Percentiles rank a stretch among this genome's conserved stretches.
Conservation (phyloP, 2,329 filamentous ascomycete species). For the Stagonosporopsis chrysanthemi region DNA sequence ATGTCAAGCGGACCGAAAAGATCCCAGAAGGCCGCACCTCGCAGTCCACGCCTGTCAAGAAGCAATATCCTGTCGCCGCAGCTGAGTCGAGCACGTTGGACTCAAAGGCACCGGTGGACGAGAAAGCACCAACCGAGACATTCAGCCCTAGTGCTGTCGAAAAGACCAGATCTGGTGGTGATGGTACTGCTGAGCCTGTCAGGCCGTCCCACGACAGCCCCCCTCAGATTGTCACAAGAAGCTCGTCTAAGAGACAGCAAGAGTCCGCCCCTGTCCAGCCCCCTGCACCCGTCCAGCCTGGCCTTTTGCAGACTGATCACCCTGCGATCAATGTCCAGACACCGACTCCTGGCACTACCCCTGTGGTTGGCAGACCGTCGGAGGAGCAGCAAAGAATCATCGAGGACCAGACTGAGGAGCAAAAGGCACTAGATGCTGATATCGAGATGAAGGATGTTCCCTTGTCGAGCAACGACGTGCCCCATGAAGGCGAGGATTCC, state of each 20-base stretch:
- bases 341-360: constrained; percentile 55
- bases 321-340: constrained; percentile 54
- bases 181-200: constrained; percentile 29
- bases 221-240: constrained; percentile 43
- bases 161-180: constrained; percentile 28
- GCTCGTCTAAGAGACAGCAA: constrained; percentile 43
- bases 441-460: constrained; percentile 71
- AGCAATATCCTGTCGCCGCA: constrained; percentile 49
- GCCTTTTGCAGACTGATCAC: constrained; percentile 41
- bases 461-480: constrained; percentile 60
- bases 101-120: constrained; percentile 55
- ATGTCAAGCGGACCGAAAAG: constrained; percentile 52
- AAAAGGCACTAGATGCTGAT: constrained; percentile 60
- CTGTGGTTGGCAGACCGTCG: constrained; percentile 43
- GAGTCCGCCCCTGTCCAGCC: constrained; percentile 37
- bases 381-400: constrained; percentile 53
- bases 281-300: constrained; percentile 43
- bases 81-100: constrained; percentile 54
- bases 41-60: constrained; percentile 59
- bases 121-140: constrained; percentile 49
- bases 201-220: constrained; percentile 31
- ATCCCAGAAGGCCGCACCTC: constrained; percentile 51
- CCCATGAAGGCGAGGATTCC: constrained; percentile 44
- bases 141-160: constrained; percentile 34
- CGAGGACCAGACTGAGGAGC: constrained; percentile 59